Conservation (phyloP, 495 filamentous ascomycete species). For the Daldinia loculata region DNA sequence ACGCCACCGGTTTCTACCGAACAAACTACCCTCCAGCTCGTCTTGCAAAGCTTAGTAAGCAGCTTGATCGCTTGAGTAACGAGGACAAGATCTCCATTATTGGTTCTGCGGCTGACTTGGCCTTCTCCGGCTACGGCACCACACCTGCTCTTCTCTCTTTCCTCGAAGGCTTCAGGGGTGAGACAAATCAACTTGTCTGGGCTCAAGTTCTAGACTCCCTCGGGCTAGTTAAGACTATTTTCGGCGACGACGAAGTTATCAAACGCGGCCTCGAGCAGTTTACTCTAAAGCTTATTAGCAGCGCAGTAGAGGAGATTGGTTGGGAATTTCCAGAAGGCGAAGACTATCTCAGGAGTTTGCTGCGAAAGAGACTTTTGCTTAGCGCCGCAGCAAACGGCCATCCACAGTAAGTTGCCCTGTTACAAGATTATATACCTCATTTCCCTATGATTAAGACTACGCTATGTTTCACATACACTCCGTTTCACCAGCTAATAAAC, state of each 20-base stretch:
- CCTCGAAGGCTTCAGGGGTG: slow-evolving; percentile 79
- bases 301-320: slow-evolving; percentile 78
- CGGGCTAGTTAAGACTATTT: slow-evolving; percentile 59
- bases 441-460: neutral
- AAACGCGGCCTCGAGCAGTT: slow-evolving; percentile 74
- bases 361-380: slow-evolving; percentile 80
- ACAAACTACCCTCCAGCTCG: slow-evolving; percentile 87
- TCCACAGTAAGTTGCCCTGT: slow-evolving; percentile 63
- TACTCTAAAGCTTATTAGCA: slow-evolving; percentile 71
- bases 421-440: neutral
- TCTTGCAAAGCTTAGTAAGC: slow-evolving; percentile 78
- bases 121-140: slow-evolving; percentile 82
- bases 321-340: slow-evolving; percentile 82
- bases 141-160: slow-evolving; percentile 83
- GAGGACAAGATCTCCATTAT: slow-evolving; percentile 92
- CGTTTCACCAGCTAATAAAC: slow-evolving; percentile 14
- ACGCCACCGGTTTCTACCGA: slow-evolving; percentile 90
- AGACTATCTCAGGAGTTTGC: slow-evolving; percentile 80
- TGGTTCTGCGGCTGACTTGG: slow-evolving; percentile 90
- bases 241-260: slow-evolving; percentile 63
- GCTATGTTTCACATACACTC: neutral
- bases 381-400: slow-evolving; percentile 79
- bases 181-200: slow-evolving; percentile 89
- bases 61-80: slow-evolving; percentile 74
- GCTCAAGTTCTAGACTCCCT: slow-evolving; percentile 78